A percentile compares a stretch with the other conserved stretches of the same genome.
Conservation (phyloP, 768 basidiomycete species). For the Ramaria rubella region DNA sequence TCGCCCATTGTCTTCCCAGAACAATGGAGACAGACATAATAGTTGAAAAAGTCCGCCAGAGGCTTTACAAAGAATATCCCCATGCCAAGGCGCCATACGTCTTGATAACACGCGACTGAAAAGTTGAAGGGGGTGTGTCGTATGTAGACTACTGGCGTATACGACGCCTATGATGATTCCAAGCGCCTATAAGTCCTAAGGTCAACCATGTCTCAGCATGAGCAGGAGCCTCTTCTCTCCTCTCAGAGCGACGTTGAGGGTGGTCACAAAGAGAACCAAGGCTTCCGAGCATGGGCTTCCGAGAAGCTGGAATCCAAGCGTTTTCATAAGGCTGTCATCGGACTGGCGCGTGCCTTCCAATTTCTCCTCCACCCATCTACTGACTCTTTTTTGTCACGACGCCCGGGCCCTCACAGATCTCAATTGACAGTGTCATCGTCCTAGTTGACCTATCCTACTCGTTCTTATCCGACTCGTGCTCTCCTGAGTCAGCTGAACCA, state of each 20-base stretch:
- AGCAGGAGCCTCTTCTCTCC: slow-evolving; percentile 43
- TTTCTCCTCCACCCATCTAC: slow-evolving; percentile 15
- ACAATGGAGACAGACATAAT: no score
- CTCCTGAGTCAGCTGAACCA: slow-evolving; percentile 32
- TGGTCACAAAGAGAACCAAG: slow-evolving; percentile 15
- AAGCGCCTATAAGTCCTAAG: no score
- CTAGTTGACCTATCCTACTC: slow-evolving; percentile 64
- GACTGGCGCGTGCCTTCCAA: slow-evolving; percentile 34
- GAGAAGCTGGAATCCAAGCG: slow-evolving; percentile 43
- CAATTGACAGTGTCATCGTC: slow-evolving; percentile 64
- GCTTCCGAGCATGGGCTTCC: slow-evolving; percentile 28
- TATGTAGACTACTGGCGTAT: no score
- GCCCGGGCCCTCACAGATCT: slow-evolving; percentile 37
- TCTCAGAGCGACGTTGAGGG: slow-evolving; percentile 19
- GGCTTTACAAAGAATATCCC: no score
- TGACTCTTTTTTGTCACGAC: slow-evolving; percentile 6
- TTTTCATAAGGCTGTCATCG: slow-evolving; percentile 53
- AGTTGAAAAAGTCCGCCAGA: no score
- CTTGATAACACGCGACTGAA: no score
- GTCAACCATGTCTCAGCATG: no score
- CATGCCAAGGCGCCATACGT: no score
- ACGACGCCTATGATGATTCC: no score
- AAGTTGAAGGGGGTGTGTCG: no score
- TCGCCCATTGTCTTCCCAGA: no score
- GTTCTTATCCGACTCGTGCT: slow-evolving; percentile 52